Percentiles rank a stretch among this genome's conserved stretches.
Evolutionary conservation across 345 rosid species (phyloP).

Genomic region (Hibiscus trionum): DNA sequence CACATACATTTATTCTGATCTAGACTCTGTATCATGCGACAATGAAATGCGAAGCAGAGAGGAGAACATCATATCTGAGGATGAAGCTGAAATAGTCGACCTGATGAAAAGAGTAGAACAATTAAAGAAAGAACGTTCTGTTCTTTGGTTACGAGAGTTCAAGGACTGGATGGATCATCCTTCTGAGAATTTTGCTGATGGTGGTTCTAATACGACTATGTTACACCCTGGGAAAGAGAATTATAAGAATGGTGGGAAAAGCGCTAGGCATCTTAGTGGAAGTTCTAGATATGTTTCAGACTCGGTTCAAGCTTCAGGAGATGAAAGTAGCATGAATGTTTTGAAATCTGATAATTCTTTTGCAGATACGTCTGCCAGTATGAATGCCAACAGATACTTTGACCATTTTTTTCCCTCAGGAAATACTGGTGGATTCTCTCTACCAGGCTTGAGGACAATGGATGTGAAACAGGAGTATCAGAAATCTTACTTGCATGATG

Average conservation of each 20-base stretch:
- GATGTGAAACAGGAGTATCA: conserved; percentile 27
- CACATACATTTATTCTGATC: conserved; percentile 60
- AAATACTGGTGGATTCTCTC: conserved; percentile 22
- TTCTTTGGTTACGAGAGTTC: conserved; percentile 86
- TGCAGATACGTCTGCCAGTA: conserved; percentile 20
- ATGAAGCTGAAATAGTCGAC: conserved; percentile 78
- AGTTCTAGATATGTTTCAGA: conserved; percentile 36
- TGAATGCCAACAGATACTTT: conserved; percentile 17
- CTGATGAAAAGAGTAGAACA: conserved; percentile 76
- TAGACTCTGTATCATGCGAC: conserved; percentile 59
- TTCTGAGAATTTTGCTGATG: conserved; percentile 36
- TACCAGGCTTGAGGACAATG: conserved; percentile 12
- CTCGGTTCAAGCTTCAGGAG: conserved; percentile 48
- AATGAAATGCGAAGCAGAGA: conserved; percentile 65
- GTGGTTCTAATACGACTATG: conserved; percentile 17
- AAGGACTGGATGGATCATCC: conserved; percentile 91
- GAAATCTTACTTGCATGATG: conserved; percentile 30
- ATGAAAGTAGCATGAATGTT: conserved; percentile 33
- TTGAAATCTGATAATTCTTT: conserved; percentile 37
- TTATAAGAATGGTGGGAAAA: conserved; percentile 25
- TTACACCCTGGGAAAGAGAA: conserved; percentile 31
- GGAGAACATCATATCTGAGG: conserved; percentile 55
- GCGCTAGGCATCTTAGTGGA: conserved; percentile 40
- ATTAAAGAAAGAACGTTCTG: conserved; percentile 83
- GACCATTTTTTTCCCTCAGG: conserved; percentile 18